Evolutionary conservation across 768 basidiomycete species (phyloP).

Genomic region (Boletus rubropictus): DNA sequence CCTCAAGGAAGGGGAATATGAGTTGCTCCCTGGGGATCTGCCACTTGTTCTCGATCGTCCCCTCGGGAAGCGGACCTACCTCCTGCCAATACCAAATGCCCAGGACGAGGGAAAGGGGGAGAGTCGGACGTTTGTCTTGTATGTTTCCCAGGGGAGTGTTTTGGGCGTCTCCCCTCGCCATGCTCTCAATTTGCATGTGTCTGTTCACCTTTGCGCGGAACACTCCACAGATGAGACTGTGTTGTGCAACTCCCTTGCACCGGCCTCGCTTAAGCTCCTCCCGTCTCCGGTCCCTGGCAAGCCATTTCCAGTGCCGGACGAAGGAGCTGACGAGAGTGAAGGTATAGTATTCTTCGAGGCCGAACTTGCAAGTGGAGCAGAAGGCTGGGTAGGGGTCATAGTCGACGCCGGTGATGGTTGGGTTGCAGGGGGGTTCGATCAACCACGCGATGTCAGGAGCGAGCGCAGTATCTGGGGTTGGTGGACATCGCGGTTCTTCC

Average conservation of each 20-base stretch:
- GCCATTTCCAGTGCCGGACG: slow-evolving; percentile 59
- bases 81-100: slow-evolving; percentile 38
- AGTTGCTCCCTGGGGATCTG: slow-evolving; percentile 33
- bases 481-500: slow-evolving; percentile 5
- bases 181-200: slow-evolving; percentile 39
- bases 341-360: slow-evolving; percentile 63
- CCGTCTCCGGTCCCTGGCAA: slow-evolving; percentile 51
- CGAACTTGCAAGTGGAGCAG: slow-evolving; percentile 27
- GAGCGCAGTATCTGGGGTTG: slow-evolving; percentile 41
- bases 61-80: slow-evolving; percentile 38
- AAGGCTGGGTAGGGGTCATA: slow-evolving; percentile 48
- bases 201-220: slow-evolving; percentile 42
- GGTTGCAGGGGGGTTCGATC: slow-evolving; percentile 53
- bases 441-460: slow-evolving; percentile 28
- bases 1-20: slow-evolving; percentile 23
- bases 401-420: slow-evolving; percentile 51
- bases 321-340: slow-evolving; percentile 71
- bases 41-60: slow-evolving; percentile 44
- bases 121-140: slow-evolving; percentile 41
- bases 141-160: slow-evolving; percentile 58
- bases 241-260: slow-evolving; percentile 38
- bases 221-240: slow-evolving; percentile 17
- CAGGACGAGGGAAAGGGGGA: not conserved
- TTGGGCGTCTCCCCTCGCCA: slow-evolving; percentile 45
- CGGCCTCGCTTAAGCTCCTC: slow-evolving; percentile 51